Base-by-base conservation (phyloP, 2,329 filamentous ascomycete genomes). In the Geosmithia putterillii region DNA sequence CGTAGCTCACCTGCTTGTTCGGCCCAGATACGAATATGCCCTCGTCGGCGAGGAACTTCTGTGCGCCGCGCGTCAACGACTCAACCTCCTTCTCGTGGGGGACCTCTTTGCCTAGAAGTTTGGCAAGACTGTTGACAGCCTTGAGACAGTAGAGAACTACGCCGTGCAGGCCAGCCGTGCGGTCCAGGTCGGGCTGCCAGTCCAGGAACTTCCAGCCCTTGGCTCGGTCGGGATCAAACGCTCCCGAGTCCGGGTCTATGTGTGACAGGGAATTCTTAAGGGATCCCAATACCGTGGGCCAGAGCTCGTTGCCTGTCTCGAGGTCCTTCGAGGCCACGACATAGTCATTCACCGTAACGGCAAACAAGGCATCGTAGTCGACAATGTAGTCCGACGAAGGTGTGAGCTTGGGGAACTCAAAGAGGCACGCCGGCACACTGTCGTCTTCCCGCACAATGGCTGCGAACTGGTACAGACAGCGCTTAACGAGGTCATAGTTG, bases 321-420 rank as follows among this genome's bases (percentile, higher is more conserved):
- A 48, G 36, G 38, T 62, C 59, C 4, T 54, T 53, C 2, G 58
- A 59, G 7, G 54, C 55, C 12, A 51, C 45, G 4, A 54, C 51
- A 42, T 62, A 61, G 45, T 62, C 59, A 9, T 56, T 52, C 8
- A 59, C 52, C 4, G 54, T 57, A 28, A 51, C 48, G 7, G 52
- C 54, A 42, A 61, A 62, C 14, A 62, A 50, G 2, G 57, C 56
- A 40, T 62, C 58, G 46, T 62, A 62, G 45, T 62, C 59, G 10
- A 61, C 53, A 23, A 62, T 60, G 43, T 62, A 62, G 39, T 62
- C 59, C 2, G 55, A 50, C 1, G 56, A 55, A 1, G 57, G 47
- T 4, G 49, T 45, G 5, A 61, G 48, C 18, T 46, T 51, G 9
- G 57, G 57, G 38, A 56, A 54, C 45, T 62, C 59, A 42, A 61